Evolutionary conservation across 495 filamentous ascomycete genomes (phyloP).

Genomic region (Usnea hakonensis): DNA sequence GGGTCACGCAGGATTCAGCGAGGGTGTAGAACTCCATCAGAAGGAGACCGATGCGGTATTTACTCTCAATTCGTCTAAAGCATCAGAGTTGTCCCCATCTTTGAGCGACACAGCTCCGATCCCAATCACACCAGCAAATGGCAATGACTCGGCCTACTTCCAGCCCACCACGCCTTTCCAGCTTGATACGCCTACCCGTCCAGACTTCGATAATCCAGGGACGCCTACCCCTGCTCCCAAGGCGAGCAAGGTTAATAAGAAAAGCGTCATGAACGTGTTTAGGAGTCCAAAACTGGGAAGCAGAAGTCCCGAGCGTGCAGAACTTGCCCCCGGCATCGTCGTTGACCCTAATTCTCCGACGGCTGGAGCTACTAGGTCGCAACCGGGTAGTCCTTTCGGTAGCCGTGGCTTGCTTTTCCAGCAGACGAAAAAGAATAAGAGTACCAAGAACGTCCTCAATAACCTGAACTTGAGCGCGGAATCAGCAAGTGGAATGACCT

Average conservation of each 20-base stretch:
- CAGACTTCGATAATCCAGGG: neutral
- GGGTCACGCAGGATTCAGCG: neutral
- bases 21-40: neutral
- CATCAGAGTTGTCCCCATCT: neutral
- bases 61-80: neutral
- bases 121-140: neutral
- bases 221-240: constrained; percentile 1
- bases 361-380: neutral
- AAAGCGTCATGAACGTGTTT: neutral
- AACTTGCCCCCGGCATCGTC: neutral
- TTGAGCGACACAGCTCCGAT: neutral
- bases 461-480: neutral
- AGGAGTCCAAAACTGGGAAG: neutral
- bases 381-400: neutral
- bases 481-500: neutral
- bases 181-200: neutral
- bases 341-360: neutral
- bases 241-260: neutral
- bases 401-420: neutral
- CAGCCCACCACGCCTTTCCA: neutral
- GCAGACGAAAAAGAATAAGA: neutral
- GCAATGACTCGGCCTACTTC: neutral
- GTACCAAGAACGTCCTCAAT: neutral
- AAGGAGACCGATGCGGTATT: neutral
- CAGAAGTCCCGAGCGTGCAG: neutral